Evolutionary conservation across 495 filamentous ascomycete genomes (phyloP).

Genomic region (Xylaria venustula): DNA sequence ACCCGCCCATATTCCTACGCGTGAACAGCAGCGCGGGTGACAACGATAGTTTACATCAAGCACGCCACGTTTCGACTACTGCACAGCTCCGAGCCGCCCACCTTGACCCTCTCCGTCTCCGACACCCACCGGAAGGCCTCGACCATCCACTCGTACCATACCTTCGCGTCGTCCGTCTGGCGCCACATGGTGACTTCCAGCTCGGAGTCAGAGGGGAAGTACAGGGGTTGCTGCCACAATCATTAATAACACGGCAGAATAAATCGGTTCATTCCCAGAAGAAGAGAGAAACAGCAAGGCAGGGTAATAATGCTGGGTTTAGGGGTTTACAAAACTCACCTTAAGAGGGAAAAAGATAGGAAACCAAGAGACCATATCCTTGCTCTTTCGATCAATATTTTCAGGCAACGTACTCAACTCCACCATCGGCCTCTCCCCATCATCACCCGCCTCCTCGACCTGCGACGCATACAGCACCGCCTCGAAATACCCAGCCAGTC

Average conservation of each 20-base stretch:
- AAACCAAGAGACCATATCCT: conserved; percentile 98
- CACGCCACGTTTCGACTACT: conserved; percentile 89
- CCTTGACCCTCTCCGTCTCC: conserved; percentile 64
- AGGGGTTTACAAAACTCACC: no score
- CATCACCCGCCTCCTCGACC: conserved; percentile 20
- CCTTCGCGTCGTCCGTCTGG: conserved; percentile 89
- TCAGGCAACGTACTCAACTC: conserved; percentile 93
- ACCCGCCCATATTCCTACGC: no score
- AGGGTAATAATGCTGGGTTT: conserved; percentile 27
- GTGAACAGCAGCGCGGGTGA: no score
- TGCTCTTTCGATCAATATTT: conserved; percentile 87
- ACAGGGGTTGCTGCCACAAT: conserved; percentile 86
- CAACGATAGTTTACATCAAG: conserved; percentile 90
- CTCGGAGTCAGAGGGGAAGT: conserved; percentile 79
- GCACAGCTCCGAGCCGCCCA: conserved; percentile 81
- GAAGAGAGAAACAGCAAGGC: background rate
- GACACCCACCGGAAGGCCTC: conserved; percentile 70
- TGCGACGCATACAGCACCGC: conserved; percentile 69
- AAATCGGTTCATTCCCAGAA: background rate
- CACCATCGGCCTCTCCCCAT: conserved; percentile 47
- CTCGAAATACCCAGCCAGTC: conserved; percentile 94
- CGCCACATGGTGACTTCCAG: conserved; percentile 91
- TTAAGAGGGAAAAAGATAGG: conserved; percentile 97
- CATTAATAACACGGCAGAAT: no score
- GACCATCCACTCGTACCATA: conserved; percentile 99